Percentiles rank a stretch among this genome's conserved stretches.
Evolutionary conservation across 179 eudicot species (phyloP).

Genomic region (Camellia oleifera): DNA sequence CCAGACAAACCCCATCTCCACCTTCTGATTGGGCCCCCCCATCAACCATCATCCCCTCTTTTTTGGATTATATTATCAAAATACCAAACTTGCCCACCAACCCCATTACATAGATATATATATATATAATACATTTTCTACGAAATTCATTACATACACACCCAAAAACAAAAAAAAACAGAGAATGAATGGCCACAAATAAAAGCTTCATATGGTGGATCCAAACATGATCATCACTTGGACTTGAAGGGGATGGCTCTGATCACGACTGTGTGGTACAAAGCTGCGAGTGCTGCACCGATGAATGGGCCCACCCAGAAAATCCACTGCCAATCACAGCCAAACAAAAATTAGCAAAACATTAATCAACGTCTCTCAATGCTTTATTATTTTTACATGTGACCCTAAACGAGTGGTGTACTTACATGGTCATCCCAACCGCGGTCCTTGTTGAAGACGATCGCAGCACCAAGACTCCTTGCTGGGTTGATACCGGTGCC

Average conservation of each 20-base stretch:
- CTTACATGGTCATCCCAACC: conserved; percentile 24
- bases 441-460: conserved; percentile 21
- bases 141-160: background rate
- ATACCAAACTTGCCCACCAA: background rate
- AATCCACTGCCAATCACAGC: conserved; percentile 42
- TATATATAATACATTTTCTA: too few species aligned
- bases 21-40: background rate
- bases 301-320: conserved; percentile 78
- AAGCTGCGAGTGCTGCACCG: conserved; percentile 62
- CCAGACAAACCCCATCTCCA: background rate
- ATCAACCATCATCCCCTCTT: background rate
- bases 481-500: conserved; percentile 25
- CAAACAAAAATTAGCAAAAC: background rate
- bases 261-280: conserved; percentile 56
- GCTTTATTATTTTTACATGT: background rate
- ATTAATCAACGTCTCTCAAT: background rate
- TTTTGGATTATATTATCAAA: background rate
- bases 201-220: background rate
- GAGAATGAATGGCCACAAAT: background rate
- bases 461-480: conserved; percentile 22
- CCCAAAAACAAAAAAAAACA: background rate
- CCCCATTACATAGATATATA: too few species aligned
- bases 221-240: conserved; percentile 19
- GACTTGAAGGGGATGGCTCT: conserved; percentile 66
- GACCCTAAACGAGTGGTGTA: background rate